Evolutionary conservation across 805 yeast genomes (phyloP).

Genomic region (Cyberlindnera mycetangii): DNA sequence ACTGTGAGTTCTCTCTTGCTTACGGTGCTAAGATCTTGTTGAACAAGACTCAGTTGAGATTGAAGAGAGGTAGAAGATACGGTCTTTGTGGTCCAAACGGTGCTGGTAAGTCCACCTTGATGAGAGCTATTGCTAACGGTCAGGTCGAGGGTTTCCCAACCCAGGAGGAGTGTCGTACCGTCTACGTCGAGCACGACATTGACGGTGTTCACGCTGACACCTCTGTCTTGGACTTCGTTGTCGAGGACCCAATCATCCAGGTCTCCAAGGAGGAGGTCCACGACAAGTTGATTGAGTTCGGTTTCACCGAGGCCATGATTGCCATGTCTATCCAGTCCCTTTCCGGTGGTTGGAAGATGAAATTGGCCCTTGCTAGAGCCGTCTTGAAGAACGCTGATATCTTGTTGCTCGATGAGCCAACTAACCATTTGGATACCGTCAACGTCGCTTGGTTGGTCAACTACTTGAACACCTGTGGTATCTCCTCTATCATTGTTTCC

Average conservation of each 20-base stretch:
- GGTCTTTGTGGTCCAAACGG: constrained; percentile 99
- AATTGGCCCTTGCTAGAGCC: constrained; percentile 98
- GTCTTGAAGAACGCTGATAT: constrained; percentile 98
- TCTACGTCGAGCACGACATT: constrained; percentile 99
- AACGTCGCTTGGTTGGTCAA: constrained; percentile 99
- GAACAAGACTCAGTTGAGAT: constrained; percentile 98
- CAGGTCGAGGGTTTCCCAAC: constrained; percentile 99
- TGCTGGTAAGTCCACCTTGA: constrained; percentile 99
- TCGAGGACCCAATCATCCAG: constrained; percentile 68
- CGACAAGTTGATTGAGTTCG: constrained; percentile 82
- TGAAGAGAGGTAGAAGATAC: constrained; percentile 98
- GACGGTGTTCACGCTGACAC: constrained; percentile 98
- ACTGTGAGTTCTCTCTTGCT: constrained; percentile 99
- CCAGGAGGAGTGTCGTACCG: constrained; percentile 98
- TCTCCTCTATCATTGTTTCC: constrained; percentile 97
- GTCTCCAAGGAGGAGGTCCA: constrained; percentile 62
- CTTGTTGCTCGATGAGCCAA: constrained; percentile 98
- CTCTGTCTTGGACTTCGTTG: constrained; percentile 88
- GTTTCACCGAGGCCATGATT: constrained; percentile 92
- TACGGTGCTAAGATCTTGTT: constrained; percentile 99
- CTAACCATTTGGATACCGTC: constrained; percentile 99
- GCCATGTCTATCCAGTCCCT: constrained; percentile 91
- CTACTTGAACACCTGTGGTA: constrained; percentile 98
- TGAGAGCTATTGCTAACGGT: constrained; percentile 97
- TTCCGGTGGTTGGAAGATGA: constrained; percentile 99